Base-by-base conservation (phyloP, 148 eudicot species). In the Rhododendron simsii region DNA sequence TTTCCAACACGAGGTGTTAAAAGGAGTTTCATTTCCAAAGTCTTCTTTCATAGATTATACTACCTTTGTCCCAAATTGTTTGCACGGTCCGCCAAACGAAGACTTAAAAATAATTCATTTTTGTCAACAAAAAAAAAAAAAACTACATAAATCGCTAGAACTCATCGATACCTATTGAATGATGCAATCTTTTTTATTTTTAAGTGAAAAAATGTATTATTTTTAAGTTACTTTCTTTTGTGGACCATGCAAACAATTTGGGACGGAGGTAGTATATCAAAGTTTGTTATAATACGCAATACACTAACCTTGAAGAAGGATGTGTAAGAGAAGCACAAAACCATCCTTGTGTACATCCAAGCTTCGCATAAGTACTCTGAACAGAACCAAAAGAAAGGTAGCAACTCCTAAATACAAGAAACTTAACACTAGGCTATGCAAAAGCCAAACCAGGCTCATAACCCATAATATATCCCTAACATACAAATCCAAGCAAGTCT, bases 281-380 rank as follows among this genome's bases (percentile, higher is more conserved):
- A 13, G 51, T 47, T n/a, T 26, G 47, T 7, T 44, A 7, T 7
- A 0, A 51, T 73, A 41, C 26, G 73, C 57, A 47, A 81, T 23
- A 80, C 51, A 90, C 98, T 92, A 82, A 96, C 99, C 85, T 92
- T 84, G 94, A 90, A 87, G 95, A 87, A 88, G 92, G 93, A 85
- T 96, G 98, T 82, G 85, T 59, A 55, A 92, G 98, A 67, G 99
- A 91, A 85, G 98, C 94, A 12, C 80, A 80, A 87, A 94, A 95
- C 98, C 98, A 95, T 87, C 99, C 99, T 88, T 96, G 99, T 33
- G 95, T 87, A 85, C 98, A 89, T 82, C 92, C 97, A 86, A 95
- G 96, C 91, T 93, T 95, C 78, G 94, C 95, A 87, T 96, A 96
- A 71, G 98, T 91, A 83, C 91, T 90, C 99, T 96, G 89, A 77